Evolutionary conservation across 768 basidiomycete genomes (phyloP), one percentile per base, ranked within the genome.

Genomic region (Scleroderma citrinum): DNA sequence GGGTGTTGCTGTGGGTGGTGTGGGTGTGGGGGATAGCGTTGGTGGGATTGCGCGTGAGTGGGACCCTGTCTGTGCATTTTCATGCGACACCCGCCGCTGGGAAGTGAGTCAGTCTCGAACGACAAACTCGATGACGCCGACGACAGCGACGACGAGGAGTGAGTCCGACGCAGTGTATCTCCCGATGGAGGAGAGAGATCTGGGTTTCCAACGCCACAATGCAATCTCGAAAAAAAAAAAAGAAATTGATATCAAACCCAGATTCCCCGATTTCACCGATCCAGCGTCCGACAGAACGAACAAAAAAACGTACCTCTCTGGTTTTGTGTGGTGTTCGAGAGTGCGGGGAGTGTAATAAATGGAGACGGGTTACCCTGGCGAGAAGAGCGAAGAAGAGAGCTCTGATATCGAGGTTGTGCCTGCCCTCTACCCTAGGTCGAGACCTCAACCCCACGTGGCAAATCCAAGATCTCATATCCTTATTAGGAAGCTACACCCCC

Each of bases 1-100:
- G 71, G 59, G 55, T 64, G 60, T 4, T 65, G 57, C 32, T 71
- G 59, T 55, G 49, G 67, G 53, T 53, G 72, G 57, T 54, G 40
- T 5, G 43, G 17, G 30, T 8, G 40, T 14, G 23, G 40, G 19
- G 16, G 40, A n/a, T 24, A 13, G 16, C 24, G 40, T 16, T 10
- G 24, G 16, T 16, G 40, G 14, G 2, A 7, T 7, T 16, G 16
- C 11, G 21, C 19, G 40, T 3, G 38, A 19, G 12, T 7, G 38
- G 20, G 38, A 40, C 40, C 23, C 40, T 24, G 40, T 26, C 23
- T 26, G 24, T 26, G 40, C 40, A 26, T 42, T 24, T 42, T 13
- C 6, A 12, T 35, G 34, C 13, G 5, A 13, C 34, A n/a, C 34
- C 7, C 12, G 34, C 12, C 34, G 34, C 12, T 13, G 34, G n/a